These are phyloP conservation scores for Cruciata laevipes DNA, from an alignment of 257 asterid genomes.

Conservation along the genomic window DNA sequence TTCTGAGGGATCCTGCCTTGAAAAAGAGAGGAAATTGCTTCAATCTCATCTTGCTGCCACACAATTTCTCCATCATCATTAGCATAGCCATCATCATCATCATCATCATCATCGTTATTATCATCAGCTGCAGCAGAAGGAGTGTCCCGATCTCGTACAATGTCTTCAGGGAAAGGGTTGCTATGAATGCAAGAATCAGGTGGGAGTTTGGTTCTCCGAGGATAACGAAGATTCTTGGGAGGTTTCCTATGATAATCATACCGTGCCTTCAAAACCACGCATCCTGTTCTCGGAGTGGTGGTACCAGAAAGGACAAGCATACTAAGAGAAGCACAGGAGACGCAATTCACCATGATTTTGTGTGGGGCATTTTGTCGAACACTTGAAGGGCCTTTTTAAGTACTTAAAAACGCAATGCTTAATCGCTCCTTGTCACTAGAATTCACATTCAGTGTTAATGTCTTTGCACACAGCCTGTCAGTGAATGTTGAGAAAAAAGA, in stretches of 20 bases:
- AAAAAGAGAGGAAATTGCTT: constrained; percentile 79
- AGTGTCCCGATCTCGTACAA: not conserved
- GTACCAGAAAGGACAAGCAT: not conserved
- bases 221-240: constrained; percentile 54
- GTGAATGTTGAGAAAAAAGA: not conserved
- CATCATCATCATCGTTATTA: constrained; percentile 7
- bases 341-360: constrained; percentile 11
- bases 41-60: constrained; percentile 75
- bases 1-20: constrained; percentile 71
- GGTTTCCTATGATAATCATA: constrained; percentile 27
- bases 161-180: constrained; percentile 16
- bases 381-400: constrained; percentile 9
- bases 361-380: constrained; percentile 39
- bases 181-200: constrained; percentile 30
- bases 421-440: too few relatives aligned
- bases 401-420: not conserved
- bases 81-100: constrained; percentile 16
- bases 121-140: constrained; percentile 16
- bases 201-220: constrained; percentile 49
- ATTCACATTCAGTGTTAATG: too few relatives aligned
- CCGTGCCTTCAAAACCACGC: constrained; percentile 17
- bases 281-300: constrained; percentile 8
- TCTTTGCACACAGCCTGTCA: not conserved
- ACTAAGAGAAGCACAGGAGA: not conserved
- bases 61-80: constrained; percentile 24